Evolutionary conservation across 306 rosid genomes (phyloP).

Genomic region (Quercus cerris): DNA sequence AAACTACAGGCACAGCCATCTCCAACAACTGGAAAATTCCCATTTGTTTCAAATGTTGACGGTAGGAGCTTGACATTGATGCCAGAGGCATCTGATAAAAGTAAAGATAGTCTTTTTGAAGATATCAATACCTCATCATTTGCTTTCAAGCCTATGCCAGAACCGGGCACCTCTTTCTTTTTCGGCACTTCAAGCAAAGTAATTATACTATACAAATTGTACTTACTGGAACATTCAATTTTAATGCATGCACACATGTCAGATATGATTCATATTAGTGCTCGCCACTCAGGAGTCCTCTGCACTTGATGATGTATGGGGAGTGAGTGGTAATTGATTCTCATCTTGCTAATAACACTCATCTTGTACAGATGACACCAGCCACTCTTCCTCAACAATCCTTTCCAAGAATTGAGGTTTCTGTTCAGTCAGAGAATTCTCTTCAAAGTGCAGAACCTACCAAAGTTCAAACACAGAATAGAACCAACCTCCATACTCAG

Average conservation of each 20-base stretch:
- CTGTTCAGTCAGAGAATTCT: constrained; percentile 57
- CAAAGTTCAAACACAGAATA: constrained; percentile 45
- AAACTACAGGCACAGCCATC: constrained; percentile 84
- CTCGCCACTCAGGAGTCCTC: neutral
- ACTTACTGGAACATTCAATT: constrained; percentile 2
- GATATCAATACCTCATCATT: constrained; percentile 50
- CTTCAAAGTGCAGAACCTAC: constrained; percentile 48
- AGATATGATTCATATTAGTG: constrained; percentile 13
- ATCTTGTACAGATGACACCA: constrained; percentile 49
- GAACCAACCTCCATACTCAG: constrained; percentile 47
- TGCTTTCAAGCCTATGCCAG: constrained; percentile 70
- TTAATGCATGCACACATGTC: neutral
- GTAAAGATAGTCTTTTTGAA: constrained; percentile 36
- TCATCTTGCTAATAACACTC: constrained; percentile 22
- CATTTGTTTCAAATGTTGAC: constrained; percentile 48
- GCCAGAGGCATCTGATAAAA: constrained; percentile 43
- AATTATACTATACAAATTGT: constrained; percentile 22
- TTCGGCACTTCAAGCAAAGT: constrained; percentile 62
- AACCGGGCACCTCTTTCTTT: constrained; percentile 54
- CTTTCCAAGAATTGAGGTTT: constrained; percentile 48
- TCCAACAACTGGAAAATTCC: constrained; percentile 90
- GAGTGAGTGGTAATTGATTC: constrained; percentile 6
- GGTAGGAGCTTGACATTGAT: constrained; percentile 29
- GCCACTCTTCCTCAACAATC: constrained; percentile 48
- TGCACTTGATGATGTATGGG: constrained; percentile 2